Conservation (phyloP, 768 basidiomycete genomes). For the Leccinum imitatum region DNA sequence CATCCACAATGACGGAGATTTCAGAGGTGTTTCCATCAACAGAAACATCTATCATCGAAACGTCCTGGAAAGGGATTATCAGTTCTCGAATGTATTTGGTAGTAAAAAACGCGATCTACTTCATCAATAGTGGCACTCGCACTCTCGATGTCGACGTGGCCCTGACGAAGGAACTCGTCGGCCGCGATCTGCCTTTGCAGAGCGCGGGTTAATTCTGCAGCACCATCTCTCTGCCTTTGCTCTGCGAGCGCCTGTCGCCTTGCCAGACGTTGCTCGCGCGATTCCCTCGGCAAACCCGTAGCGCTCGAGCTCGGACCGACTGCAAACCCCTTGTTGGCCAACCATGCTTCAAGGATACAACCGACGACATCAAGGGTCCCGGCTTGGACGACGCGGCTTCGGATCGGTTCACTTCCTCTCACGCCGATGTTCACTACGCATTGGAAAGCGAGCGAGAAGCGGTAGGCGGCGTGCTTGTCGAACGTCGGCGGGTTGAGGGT, state of each 20-base stretch:
- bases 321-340: slow-evolving; percentile 84
- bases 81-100: slow-evolving; percentile 3
- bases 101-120: slow-evolving; percentile 21
- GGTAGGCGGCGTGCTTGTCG: slow-evolving; percentile 83
- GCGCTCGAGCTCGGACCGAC: slow-evolving; percentile 79
- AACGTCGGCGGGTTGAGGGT: slow-evolving; percentile 66
- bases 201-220: slow-evolving; percentile 55
- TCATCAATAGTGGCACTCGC: slow-evolving; percentile 19
- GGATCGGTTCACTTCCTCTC: slow-evolving; percentile 87
- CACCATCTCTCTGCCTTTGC: slow-evolving; percentile 55
- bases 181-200: slow-evolving; percentile 51
- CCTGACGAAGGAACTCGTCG: slow-evolving; percentile 26
- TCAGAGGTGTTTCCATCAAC: slow-evolving; percentile 19
- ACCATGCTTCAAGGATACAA: slow-evolving; percentile 90
- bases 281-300: slow-evolving; percentile 71
- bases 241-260: slow-evolving; percentile 56
- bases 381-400: slow-evolving; percentile 90
- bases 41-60: slow-evolving; percentile 33
- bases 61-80: slow-evolving; percentile 28
- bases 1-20: slow-evolving; percentile 23
- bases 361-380: slow-evolving; percentile 93
- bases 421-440: slow-evolving; percentile 98
- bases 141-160: slow-evolving; percentile 3
- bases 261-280: slow-evolving; percentile 68
- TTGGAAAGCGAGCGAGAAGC: slow-evolving; percentile 93